Percentiles rank a stretch among this genome's conserved stretches.
Conservation (phyloP, 148 eudicot genomes). For the Rhododendron griersonianum region DNA sequence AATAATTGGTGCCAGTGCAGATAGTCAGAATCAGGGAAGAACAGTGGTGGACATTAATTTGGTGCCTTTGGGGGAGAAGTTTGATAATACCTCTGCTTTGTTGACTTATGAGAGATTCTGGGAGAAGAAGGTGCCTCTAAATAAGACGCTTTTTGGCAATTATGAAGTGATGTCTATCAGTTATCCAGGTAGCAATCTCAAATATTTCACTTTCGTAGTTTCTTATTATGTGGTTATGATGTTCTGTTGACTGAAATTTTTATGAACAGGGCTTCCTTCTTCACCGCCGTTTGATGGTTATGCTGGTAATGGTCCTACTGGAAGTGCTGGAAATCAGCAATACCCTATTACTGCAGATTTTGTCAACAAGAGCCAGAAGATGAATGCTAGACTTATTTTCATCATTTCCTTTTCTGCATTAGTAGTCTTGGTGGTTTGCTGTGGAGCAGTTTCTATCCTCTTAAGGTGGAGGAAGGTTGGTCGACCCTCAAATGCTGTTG, state of each 20-base stretch:
- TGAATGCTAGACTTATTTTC: constrained; percentile 49
- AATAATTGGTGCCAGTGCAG: constrained; percentile 88
- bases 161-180: constrained; percentile 64
- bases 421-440: constrained; percentile 61
- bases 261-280: constrained; percentile 68
- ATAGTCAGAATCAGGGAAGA: constrained; percentile 63
- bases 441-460: constrained; percentile 48
- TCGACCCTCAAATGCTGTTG: constrained; percentile 64
- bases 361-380: constrained; percentile 47
- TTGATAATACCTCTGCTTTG: constrained; percentile 87
- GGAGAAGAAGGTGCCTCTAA: constrained; percentile 76
- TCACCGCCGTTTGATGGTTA: constrained; percentile 38
- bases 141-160: constrained; percentile 74
- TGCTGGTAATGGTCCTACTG: constrained; percentile 50
- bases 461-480: constrained; percentile 65
- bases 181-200: constrained; percentile 67
- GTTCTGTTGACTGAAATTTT: constrained; percentile 18
- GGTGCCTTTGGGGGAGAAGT: constrained; percentile 86
- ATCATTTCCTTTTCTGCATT: constrained; percentile 66
- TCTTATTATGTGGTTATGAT: not conserved
- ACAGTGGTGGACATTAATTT: constrained; percentile 79
- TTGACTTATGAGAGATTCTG: constrained; percentile 69
- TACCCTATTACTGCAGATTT: constrained; percentile 72
- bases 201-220: not conserved
- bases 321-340: constrained; percentile 51